phyloP scores from a whole-genome alignment of 2,329 filamentous ascomycete genomes.

The Microdochium bolleyi region DNA sequence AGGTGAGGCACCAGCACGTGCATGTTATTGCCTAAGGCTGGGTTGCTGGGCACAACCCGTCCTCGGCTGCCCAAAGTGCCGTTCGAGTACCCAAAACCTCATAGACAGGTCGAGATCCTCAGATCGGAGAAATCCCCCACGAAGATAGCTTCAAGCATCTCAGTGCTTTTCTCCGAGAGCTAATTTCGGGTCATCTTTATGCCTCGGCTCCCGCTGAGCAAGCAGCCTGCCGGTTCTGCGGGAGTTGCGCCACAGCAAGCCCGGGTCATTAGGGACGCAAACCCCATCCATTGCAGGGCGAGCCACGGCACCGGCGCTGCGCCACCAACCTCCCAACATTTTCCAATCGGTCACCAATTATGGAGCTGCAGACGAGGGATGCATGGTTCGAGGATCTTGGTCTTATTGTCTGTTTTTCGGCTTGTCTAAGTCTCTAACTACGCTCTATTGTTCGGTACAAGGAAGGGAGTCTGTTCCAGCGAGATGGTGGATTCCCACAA shows the following conservation, averaged over 20 bases:
- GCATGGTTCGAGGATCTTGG: background rate
- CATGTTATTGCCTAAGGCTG: background rate
- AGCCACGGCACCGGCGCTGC: background rate
- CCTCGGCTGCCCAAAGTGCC: background rate
- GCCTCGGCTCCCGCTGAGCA: background rate
- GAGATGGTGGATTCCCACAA: background rate
- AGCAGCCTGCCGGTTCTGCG: background rate
- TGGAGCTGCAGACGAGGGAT: background rate
- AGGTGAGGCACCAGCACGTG: background rate
- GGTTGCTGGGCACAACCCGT: background rate
- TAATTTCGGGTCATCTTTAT: background rate
- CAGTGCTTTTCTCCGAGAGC: background rate
- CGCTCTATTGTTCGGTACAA: background rate
- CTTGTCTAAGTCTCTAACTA: background rate
- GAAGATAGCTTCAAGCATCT: background rate
- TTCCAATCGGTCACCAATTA: background rate
- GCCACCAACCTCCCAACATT: background rate
- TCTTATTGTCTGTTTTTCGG: background rate
- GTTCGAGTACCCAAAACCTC: background rate
- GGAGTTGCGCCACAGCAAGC: background rate
- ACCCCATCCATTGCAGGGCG: background rate
- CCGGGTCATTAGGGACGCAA: background rate
- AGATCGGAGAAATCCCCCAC: background rate
- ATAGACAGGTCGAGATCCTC: background rate
- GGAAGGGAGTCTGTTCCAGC: background rate